These are phyloP conservation scores for Yamadazyma siamensis DNA, from an alignment of 1,139 yeast genomes.

Conservation along the genomic window DNA sequence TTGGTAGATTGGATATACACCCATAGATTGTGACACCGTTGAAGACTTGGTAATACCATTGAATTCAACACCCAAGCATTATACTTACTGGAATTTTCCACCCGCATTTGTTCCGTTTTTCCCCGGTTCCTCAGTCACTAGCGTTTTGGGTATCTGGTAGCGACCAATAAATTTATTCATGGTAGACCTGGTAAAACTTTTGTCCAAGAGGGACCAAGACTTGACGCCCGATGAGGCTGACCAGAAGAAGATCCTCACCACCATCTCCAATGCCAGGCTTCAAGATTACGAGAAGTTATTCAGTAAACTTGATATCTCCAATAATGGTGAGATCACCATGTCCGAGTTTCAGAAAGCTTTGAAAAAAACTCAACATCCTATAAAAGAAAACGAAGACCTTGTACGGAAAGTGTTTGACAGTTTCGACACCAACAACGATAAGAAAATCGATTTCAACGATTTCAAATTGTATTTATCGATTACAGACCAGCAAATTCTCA, in stretches of 20 bases:
- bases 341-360: constrained; percentile 56
- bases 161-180: no score
- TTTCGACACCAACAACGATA: constrained; percentile 57
- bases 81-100: no score
- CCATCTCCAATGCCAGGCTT: constrained; percentile 8
- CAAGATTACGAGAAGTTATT: constrained; percentile 34
- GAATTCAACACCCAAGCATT: no score
- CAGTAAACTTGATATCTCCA: constrained; percentile 48
- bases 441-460: constrained; percentile 55
- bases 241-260: constrained; percentile 7
- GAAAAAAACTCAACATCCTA: constrained; percentile 56
- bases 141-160: no score
- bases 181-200: no score
- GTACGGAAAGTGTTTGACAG: constrained; percentile 52
- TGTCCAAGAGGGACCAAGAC: constrained; percentile 4
- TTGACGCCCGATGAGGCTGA: constrained; percentile 6
- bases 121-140: no score
- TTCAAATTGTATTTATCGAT: constrained; percentile 56
- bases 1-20: no score
- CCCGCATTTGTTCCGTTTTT: no score
- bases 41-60: no score
- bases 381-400: constrained; percentile 61
- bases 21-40: no score
- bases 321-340: constrained; percentile 55
- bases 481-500: constrained; percentile 68